phyloP scores from a whole-genome alignment of 768 basidiomycete species.

The Pulveroboletus sp. region DNA sequence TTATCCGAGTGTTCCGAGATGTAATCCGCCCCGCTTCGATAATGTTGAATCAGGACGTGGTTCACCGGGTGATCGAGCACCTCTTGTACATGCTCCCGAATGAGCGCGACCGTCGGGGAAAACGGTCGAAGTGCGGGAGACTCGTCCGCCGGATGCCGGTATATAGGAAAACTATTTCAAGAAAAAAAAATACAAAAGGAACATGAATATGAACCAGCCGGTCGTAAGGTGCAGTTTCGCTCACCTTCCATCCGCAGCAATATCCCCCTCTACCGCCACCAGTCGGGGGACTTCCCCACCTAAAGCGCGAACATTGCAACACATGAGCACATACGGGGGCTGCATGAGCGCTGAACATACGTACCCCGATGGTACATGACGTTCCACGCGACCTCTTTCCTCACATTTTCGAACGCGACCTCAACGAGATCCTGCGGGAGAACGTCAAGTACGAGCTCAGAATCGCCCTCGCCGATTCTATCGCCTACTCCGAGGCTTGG shows the following conservation, averaged over 20 bases:
- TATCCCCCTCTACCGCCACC: slow-evolving; percentile 58
- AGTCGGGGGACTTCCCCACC: slow-evolving; percentile 71
- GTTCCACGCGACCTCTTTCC: slow-evolving; percentile 66
- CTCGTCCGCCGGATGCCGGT: slow-evolving; percentile 78
- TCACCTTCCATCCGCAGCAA: slow-evolving; percentile 50
- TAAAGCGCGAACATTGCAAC: slow-evolving; percentile 24
- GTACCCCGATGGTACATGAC: slow-evolving; percentile 71
- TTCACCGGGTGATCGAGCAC: slow-evolving; percentile 65
- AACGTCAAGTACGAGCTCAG: slow-evolving; percentile 52
- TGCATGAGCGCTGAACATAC: slow-evolving; percentile 19
- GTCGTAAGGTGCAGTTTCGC: slow-evolving; percentile 12
- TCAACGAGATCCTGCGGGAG: slow-evolving; percentile 54
- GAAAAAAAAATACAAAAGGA: neutral
- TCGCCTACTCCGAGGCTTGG: slow-evolving; percentile 35
- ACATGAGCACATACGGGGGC: neutral
- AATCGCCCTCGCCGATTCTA: slow-evolving; percentile 64
- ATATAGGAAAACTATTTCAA: slow-evolving; percentile 60
- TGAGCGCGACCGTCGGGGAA: slow-evolving; percentile 61
- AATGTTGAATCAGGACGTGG: slow-evolving; percentile 79
- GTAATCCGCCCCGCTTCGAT: slow-evolving; percentile 74
- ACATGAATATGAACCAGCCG: slow-evolving; percentile 3
- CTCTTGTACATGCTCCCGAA: slow-evolving; percentile 60
- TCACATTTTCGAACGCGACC: slow-evolving; percentile 54
- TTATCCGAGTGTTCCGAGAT: slow-evolving; percentile 88
- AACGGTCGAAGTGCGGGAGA: slow-evolving; percentile 66